These are phyloP conservation scores for Prunella vulgaris DNA, from an alignment of 257 asterid genomes.

Conservation along the genomic window DNA sequence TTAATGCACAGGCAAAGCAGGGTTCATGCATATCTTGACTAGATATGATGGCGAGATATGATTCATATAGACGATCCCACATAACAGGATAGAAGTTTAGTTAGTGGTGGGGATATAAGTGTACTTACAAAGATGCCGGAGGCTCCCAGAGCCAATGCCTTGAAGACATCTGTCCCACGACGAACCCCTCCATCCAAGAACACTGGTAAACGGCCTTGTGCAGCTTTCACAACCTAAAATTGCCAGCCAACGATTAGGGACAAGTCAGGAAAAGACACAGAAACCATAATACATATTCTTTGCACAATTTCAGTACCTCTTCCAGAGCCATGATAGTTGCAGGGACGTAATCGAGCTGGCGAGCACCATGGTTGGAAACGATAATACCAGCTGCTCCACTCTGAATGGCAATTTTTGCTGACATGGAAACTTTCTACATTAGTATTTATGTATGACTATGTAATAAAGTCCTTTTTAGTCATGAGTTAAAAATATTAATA, in stretches of 20 bases:
- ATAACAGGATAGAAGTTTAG: not conserved
- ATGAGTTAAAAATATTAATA: not conserved
- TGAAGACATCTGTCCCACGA: conserved; percentile 94
- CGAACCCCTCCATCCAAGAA: conserved; percentile 98
- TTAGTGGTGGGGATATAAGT: not conserved
- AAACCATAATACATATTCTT: not conserved
- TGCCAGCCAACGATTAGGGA: not conserved
- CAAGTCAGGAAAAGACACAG: not conserved
- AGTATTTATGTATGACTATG: not conserved
- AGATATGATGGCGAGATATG: not conserved
- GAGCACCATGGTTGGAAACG: conserved; percentile 96
- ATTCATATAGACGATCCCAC: not conserved
- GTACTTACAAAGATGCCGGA: conserved; percentile 87
- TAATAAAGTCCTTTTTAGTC: not conserved
- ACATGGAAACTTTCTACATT: not conserved
- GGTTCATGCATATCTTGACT: not conserved
- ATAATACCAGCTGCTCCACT: conserved; percentile 90
- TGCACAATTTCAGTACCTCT: conserved; percentile 45
- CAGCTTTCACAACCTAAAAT: conserved; percentile 84
- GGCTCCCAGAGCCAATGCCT: conserved; percentile 96
- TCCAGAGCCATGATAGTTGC: conserved; percentile 84
- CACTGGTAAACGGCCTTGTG: conserved; percentile 89
- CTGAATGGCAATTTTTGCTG: conserved; percentile 81
- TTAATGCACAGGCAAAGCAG: not conserved
- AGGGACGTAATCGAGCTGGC: conserved; percentile 94